These are phyloP conservation scores for Exophiala bonariae DNA, from an alignment of 2,329 filamentous ascomycete genomes.

Conservation along the genomic window DNA sequence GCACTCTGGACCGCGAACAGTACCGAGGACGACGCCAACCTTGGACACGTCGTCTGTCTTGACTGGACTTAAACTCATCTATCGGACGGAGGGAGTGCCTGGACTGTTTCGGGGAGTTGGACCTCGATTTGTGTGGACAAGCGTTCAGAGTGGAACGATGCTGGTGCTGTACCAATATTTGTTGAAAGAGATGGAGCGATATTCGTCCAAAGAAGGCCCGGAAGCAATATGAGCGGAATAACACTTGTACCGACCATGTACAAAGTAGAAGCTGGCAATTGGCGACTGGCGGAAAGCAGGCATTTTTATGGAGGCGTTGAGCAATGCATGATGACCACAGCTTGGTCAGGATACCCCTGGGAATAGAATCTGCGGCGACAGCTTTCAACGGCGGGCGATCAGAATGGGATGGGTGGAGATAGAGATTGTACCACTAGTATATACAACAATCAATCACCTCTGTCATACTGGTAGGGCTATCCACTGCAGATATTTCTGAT, in stretches of 20 bases:
- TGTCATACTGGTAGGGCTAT: no score
- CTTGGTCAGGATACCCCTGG: constrained; percentile 14
- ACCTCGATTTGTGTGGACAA: constrained; percentile 92
- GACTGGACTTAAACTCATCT: constrained; percentile 81
- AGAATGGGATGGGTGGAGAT: no score
- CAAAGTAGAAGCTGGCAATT: neutral
- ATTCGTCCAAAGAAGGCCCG: constrained; percentile 20
- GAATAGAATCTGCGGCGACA: constrained; percentile 11
- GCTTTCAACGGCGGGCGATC: neutral
- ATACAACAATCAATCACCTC: constrained; percentile 10
- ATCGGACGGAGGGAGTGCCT: constrained; percentile 79
- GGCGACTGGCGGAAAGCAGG: constrained; percentile 4
- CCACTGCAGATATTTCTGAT: no score
- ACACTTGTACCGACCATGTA: constrained; percentile 8
- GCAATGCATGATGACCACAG: constrained; percentile 7
- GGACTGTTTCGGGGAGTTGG: constrained; percentile 96
- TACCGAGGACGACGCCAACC: constrained; percentile 73
- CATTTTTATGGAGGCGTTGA: constrained; percentile 11
- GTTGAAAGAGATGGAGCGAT: constrained; percentile 68
- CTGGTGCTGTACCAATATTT: constrained; percentile 91
- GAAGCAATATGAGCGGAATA: constrained; percentile 21
- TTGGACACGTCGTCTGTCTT: constrained; percentile 89
- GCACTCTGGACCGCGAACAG: constrained; percentile 47
- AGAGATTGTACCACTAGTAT: neutral
- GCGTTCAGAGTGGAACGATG: constrained; percentile 96